These are phyloP conservation scores for Emergomyces pasteurianus DNA, from an alignment of 2,329 filamentous ascomycete genomes.

Conservation along the genomic window DNA sequence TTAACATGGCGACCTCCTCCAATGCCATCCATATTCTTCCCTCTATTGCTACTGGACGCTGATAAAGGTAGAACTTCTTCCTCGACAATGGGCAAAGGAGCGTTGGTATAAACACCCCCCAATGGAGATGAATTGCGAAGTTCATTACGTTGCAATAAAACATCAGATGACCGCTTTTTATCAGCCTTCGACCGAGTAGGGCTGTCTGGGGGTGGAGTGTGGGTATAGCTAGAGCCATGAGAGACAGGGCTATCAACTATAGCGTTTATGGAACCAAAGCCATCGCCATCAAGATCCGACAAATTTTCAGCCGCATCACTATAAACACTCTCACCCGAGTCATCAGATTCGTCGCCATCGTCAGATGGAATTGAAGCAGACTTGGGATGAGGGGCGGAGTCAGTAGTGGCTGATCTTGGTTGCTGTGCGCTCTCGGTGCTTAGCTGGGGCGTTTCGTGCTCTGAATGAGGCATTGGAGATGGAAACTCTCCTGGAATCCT, in stretches of 20 bases:
- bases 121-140: neutral
- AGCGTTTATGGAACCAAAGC: slow-evolving; percentile 40
- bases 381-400: neutral
- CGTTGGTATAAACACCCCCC: neutral
- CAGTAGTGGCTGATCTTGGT: neutral
- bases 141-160: neutral
- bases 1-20: neutral
- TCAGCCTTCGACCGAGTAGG: neutral
- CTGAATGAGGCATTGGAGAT: neutral
- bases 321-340: slow-evolving; percentile 36
- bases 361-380: slow-evolving; percentile 9
- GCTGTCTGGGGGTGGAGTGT: neutral
- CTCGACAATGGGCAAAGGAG: neutral
- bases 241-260: slow-evolving; percentile 22
- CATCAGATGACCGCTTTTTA: neutral
- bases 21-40: neutral
- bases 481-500: slow-evolving; percentile 52
- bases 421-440: neutral
- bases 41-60: neutral
- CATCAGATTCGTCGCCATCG: slow-evolving; percentile 25
- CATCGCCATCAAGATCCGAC: slow-evolving; percentile 27
- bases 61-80: neutral
- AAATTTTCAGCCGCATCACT: slow-evolving; percentile 34
- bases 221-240: neutral
- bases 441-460: neutral